Base-by-base conservation (phyloP, 2,329 filamentous ascomycete species). In the Botryotinia convoluta region DNA sequence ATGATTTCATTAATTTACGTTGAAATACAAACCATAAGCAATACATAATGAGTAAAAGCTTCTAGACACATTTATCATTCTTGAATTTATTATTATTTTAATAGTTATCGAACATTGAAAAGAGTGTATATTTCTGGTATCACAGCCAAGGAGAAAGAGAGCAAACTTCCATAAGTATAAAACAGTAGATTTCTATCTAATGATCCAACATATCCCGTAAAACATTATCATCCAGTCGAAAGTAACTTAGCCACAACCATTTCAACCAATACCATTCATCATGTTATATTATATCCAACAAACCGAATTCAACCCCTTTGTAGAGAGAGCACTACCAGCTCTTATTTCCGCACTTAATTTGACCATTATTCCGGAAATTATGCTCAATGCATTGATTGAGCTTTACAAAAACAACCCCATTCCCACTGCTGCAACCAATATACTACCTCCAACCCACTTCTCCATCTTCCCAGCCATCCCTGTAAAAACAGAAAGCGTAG, bases 381-480 rank as follows among this genome's bases (percentile, higher is more conserved):
- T 29, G 16, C n/a, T 8, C 6, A 18, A 29, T 54, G 14, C 3
- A 54, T 12, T 9, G 7, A 32, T 29, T 7, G 14, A 29, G 51
- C 14, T 57, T 57, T 57, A 69, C 71, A 72, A 54, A 8, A 69
- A 20, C 26, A 72, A 44, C 5, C 64, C 64, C 71, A 69, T 37
- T 10, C 63, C 71, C 18, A 70, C 45, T 3, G 48, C 72, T 8
- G 48, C 45, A 59, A 71, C 37, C 29, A 62, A 54, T 1, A 73
- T 26, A 45, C 59, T 32, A 4, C 65, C 37, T n/a, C 59, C 57
- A 32, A 63, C 37, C 44, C 60, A 62, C 16, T 44, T 29, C 22
- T 71, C 72, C 20, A n/a, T 57, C 35, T 44, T 64, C 1, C 35
- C 45, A 22, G 67, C 67, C 37, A 54, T 39, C 7, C 72, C 72